A percentile compares a stretch with the other conserved stretches of the same genome.
Evolutionary conservation across 352 stramenopile species (phyloP).

Genomic region (Pythium aristosporum): DNA sequence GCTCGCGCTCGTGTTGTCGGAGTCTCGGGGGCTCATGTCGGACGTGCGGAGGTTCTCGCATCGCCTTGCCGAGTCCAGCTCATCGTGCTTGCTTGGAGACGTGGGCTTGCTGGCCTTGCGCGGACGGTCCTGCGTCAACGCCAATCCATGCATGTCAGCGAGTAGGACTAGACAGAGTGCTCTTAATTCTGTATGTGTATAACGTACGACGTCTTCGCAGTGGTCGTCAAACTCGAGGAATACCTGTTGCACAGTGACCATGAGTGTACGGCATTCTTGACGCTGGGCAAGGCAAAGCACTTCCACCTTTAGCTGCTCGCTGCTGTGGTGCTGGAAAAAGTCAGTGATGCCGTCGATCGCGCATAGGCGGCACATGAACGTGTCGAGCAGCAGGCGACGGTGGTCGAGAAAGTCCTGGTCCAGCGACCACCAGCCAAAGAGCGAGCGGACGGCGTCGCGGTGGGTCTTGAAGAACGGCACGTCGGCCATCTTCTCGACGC

Average conservation of each 20-base stretch:
- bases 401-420: conserved; percentile 62
- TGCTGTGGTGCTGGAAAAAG: conserved; percentile 59
- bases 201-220: conserved; percentile 56
- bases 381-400: conserved; percentile 50
- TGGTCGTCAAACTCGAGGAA: conserved; percentile 69
- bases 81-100: conserved; percentile 10
- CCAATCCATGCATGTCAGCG: neutral
- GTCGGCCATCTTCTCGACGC: conserved; percentile 36
- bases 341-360: conserved; percentile 40
- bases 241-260: conserved; percentile 17
- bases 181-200: neutral
- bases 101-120: conserved; percentile 5
- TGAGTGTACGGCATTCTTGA: too few relatives aligned
- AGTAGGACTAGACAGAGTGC: neutral
- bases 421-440: conserved; percentile 48
- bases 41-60: conserved; percentile 22
- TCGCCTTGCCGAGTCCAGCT: neutral
- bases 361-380: conserved; percentile 47
- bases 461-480: conserved; percentile 58
- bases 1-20: conserved; percentile 25
- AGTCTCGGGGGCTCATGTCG: conserved; percentile 27
- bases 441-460: conserved; percentile 45
- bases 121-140: neutral
- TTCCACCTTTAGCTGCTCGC: conserved; percentile 45
- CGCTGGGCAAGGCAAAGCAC: neutral